These are phyloP conservation scores for Fusarium pseudoanthophilum DNA, from an alignment of 2,329 filamentous ascomycete genomes.

Conservation along the genomic window DNA sequence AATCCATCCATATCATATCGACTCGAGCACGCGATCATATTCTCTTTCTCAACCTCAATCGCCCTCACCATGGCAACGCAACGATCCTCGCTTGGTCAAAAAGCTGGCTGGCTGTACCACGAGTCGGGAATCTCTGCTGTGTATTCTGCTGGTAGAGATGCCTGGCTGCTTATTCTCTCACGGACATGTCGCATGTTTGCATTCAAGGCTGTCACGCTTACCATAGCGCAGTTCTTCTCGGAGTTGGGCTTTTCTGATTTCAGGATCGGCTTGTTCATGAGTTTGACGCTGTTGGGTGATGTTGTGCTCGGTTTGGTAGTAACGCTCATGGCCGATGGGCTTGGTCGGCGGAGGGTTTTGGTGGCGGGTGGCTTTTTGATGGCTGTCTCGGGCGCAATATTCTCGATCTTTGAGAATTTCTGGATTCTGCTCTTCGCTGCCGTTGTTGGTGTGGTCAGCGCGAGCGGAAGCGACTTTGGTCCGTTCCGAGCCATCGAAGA, in stretches of 20 bases:
- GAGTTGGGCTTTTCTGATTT: conserved; percentile 65
- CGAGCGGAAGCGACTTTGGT: conserved; percentile 73
- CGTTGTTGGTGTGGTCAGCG: conserved; percentile 69
- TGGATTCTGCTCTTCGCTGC: conserved; percentile 69
- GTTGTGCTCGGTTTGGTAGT: conserved; percentile 67
- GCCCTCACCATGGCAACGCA: conserved; percentile 6
- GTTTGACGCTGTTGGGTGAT: conserved; percentile 69
- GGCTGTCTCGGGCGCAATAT: conserved; percentile 64
- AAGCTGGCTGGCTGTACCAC: conserved; percentile 49
- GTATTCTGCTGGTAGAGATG: conserved; percentile 54
- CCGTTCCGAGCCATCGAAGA: conserved; percentile 76
- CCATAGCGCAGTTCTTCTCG: conserved; percentile 70
- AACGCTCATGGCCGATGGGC: conserved; percentile 67
- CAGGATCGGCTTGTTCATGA: conserved; percentile 73
- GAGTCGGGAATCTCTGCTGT: conserved; percentile 62
- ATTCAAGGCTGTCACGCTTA: conserved; percentile 69
- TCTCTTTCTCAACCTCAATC: not conserved
- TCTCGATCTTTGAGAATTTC: conserved; percentile 65
- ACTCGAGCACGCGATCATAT: not conserved
- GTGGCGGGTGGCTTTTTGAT: conserved; percentile 65
- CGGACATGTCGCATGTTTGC: conserved; percentile 68
- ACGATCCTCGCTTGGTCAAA: conserved; percentile 23
- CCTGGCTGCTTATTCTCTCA: conserved; percentile 46
- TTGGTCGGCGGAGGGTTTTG: conserved; percentile 67
- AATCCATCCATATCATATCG: not conserved